Base-by-base conservation (phyloP, 352 stramenopile genomes). In the Globisporangium cederbergense region DNA sequence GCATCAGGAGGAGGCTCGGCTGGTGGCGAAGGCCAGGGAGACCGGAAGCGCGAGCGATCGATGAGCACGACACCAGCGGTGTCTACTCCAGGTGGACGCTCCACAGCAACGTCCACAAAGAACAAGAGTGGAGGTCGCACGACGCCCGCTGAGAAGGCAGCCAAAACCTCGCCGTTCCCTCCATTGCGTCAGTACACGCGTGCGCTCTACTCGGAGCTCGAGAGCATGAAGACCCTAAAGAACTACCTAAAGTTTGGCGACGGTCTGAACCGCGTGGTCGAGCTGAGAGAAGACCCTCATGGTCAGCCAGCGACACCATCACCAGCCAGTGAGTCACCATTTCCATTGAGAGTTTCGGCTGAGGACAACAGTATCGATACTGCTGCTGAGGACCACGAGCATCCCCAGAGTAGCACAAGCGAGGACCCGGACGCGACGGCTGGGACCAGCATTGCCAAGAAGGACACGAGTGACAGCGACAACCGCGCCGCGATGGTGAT, bases 231-330 rank as follows among this genome's bases (percentile, higher is more conserved):
- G 63, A 81, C 60, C n/a, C 46, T 83, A 34, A 78, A 72, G 58
- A 86, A 86, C 64, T 88, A 87, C 38, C 56, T 89, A 55, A 81
- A 87, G 16, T 88, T 81, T 22, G 79, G 76, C 6, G 81, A 86
- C 22, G 81, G 75, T 0, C 66, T 86, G 32, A 88, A 78, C 36
- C 56, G 58, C 9, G 64, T 76, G 10, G 67, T 83, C 14, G 77
- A 89, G 59, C 58, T 90, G 53, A 62, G 7, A 30, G 58, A 42
- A 13, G 11, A 36, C 18, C 8, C 5, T 4, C 28, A 53, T 13
- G 16, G 2, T 6, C 25, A 18, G 25, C 16, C 10, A 22, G 14
- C 32, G 3, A 13, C 6, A 1, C 4, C 13, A 6, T 30, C 68
- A 25, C 63, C 70, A 14, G 16, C 75, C 4, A 56, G 16, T 28